A percentile compares a stretch with the other conserved stretches of the same genome.
Evolutionary conservation across 2,329 filamentous ascomycete genomes (phyloP).

Genomic region (Cordyceps militaris): DNA sequence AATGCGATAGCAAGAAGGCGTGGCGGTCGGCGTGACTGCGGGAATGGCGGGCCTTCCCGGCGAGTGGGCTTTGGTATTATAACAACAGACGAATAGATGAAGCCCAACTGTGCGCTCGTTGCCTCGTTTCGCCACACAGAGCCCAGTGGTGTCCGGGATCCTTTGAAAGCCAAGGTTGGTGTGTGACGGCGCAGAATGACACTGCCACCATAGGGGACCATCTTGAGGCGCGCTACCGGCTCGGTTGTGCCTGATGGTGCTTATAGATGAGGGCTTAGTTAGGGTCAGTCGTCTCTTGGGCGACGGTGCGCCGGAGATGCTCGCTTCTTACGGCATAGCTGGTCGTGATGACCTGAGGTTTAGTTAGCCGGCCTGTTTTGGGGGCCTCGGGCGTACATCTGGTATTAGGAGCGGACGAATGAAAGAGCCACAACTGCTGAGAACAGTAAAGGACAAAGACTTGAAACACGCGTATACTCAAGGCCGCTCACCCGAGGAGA

Average conservation of each 20-base stretch:
- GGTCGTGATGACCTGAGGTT: neutral
- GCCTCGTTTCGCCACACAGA: neutral
- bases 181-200: neutral
- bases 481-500: neutral
- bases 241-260: conserved; percentile 4
- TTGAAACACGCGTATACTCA: neutral
- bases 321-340: neutral
- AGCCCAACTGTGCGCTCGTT: neutral
- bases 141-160: neutral
- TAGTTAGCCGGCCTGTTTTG: neutral
- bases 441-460: neutral
- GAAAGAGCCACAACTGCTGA: neutral
- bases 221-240: neutral
- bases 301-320: neutral
- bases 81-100: neutral
- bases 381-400: neutral
- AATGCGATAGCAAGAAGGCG: neutral
- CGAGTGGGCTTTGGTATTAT: neutral
- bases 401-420: neutral
- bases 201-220: neutral
- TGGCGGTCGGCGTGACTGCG: neutral
- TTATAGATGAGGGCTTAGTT: neutral
- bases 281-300: neutral
- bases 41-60: conserved; percentile 2
- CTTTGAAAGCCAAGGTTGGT: neutral